Evolutionary conservation across 2,329 filamentous ascomycete genomes (phyloP).

Genomic region (Zymoseptoria pseudotritici): DNA sequence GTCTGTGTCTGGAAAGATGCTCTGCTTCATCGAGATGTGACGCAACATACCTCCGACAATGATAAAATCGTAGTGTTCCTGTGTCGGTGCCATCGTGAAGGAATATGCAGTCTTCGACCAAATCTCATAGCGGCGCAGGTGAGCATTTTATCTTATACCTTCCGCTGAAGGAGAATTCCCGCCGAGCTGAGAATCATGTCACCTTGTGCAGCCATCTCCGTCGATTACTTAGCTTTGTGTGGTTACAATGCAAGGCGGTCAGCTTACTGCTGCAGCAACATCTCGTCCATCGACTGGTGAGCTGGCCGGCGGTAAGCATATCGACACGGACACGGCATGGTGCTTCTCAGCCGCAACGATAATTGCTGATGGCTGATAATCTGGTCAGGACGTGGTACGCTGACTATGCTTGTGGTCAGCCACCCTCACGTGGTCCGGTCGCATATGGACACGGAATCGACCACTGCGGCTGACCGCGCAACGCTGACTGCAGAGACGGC

Average conservation of each 20-base stretch:
- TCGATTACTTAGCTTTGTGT: neutral
- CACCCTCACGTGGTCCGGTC: neutral
- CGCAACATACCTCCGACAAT: slow-evolving; percentile 34
- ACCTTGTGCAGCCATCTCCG: neutral
- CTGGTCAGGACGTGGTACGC: neutral
- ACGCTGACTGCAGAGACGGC: no score
- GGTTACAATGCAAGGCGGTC: neutral
- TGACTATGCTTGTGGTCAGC: neutral
- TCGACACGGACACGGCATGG: neutral
- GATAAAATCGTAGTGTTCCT: slow-evolving; percentile 29
- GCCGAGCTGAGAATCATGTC: neutral
- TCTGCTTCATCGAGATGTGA: neutral
- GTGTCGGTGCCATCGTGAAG: neutral
- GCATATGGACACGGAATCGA: neutral
- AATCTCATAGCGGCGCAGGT: neutral
- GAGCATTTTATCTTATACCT: neutral
- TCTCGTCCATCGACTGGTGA: neutral
- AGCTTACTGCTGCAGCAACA: neutral
- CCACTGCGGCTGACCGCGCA: neutral
- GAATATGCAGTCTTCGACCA: neutral
- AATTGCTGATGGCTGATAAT: neutral
- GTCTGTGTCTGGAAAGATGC: neutral
- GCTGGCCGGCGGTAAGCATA: neutral
- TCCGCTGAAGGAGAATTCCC: neutral
- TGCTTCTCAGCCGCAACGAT: neutral